phyloP scores from a whole-genome alignment of 495 filamentous ascomycete genomes.

The Glutinoglossum americanum region DNA sequence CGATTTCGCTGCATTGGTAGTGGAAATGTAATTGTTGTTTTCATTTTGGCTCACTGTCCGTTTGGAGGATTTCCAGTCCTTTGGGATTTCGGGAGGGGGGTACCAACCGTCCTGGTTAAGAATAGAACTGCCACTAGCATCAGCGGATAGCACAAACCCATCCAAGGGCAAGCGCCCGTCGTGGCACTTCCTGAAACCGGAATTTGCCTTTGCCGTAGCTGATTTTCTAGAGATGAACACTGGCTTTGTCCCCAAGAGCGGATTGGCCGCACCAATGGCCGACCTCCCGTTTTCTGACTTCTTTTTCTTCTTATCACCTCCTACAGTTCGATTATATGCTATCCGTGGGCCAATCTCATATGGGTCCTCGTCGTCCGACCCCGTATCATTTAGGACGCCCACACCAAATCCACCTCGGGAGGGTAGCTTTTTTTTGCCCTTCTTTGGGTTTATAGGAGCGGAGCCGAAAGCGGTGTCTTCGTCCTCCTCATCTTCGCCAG shows the following conservation, averaged over 20 bases:
- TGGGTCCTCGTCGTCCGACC: constrained; percentile 92
- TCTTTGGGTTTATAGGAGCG: constrained; percentile 5
- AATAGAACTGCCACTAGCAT: constrained; percentile 27
- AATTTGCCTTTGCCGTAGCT: constrained; percentile 29
- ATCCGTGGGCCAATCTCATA: constrained; percentile 83
- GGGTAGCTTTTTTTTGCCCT: neutral
- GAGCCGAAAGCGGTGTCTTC: constrained; percentile 3
- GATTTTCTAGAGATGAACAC: constrained; percentile 62
- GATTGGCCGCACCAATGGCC: constrained; percentile 29
- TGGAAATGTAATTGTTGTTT: constrained; percentile 34
- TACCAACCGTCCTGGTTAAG: constrained; percentile 38
- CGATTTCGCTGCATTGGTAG: constrained; percentile 49
- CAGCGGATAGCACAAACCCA: constrained; percentile 56
- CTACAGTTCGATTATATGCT: constrained; percentile 71
- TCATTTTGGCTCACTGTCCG: constrained; percentile 17
- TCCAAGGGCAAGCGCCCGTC: constrained; percentile 73
- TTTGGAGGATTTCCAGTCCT: constrained; percentile 55
- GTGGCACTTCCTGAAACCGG: constrained; percentile 56
- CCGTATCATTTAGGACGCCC: constrained; percentile 80
- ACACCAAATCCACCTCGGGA: constrained; percentile 51
- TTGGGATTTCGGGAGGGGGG: constrained; percentile 51
- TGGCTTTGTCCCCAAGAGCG: constrained; percentile 43
- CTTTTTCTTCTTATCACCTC: constrained; percentile 68
- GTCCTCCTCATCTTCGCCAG: constrained; percentile 26
- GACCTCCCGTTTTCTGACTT: constrained; percentile 21